Base-by-base conservation (phyloP, 371 early-diverging fungal species). In the Syncephalastrum racemosum region DNA sequence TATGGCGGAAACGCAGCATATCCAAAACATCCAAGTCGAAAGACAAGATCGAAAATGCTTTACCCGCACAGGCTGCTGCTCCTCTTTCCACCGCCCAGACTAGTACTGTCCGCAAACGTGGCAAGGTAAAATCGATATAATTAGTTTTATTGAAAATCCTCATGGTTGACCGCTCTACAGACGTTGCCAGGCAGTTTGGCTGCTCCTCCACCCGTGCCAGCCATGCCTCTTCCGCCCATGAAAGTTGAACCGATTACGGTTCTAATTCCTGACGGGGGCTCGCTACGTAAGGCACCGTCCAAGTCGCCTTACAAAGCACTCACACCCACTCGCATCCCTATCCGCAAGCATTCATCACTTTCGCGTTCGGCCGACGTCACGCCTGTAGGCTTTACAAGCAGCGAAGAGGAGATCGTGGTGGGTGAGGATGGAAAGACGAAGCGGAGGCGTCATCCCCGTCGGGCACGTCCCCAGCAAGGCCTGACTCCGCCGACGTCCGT, bases 151-250 rank as follows among this genome's bases (percentile, higher is more conserved):
- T 39, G n/a, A n/a, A 5, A 27, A 20, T 54, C 25, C 18, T 16
- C 23, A 40, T 39, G 13, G 4, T n/a, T 31, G 10, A 31, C 10
- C 15, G 6, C 23, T 1, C 43, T 14, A 15, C 58, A 79, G 79
- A 79, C 80, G 15, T 53, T 79, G 10, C 75, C 80, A 23, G 77
- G 80, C 23, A 68, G 58, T 58, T 53, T 74, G 40, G 69, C 67
- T 41, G 42, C 65, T 45, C 73, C 65, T 27, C 73, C 77, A 27
- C 53, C 69, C 25, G 56, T 68, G 44, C 66, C 62, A 41, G 62
- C 80, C 10, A 50, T 76, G 52, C 50, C 74, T 16, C 46, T 79
- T 36, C 75, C 80, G 50, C 80, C 80, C 18, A 72, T 79, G 69
- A 79, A 76, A 58, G 60, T 74, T 4, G 80, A 79, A 25, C 76